phyloP scores from a whole-genome alignment of 495 filamentous ascomycete genomes.

The Bryoglossum gracile region DNA sequence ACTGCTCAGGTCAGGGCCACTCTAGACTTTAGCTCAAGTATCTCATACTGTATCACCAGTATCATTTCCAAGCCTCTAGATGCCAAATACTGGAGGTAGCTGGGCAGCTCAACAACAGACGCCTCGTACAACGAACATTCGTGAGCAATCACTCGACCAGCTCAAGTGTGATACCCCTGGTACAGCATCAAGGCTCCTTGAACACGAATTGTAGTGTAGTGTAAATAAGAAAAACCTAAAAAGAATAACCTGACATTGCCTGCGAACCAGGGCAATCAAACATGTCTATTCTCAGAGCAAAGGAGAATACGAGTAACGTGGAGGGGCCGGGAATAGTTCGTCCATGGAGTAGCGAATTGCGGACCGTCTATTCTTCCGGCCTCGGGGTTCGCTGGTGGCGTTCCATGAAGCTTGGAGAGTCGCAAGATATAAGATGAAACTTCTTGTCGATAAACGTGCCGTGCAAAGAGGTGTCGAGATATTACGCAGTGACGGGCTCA shows the following conservation, averaged over 20 bases:
- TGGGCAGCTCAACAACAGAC: too few relatives aligned
- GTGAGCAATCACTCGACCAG: too few relatives aligned
- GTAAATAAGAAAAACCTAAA: too few relatives aligned
- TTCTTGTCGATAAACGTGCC: slow-evolving; percentile 13
- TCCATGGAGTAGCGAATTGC: not conserved
- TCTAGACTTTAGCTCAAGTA: too few relatives aligned
- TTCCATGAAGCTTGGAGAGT: slow-evolving; percentile 21
- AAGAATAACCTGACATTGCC: too few relatives aligned
- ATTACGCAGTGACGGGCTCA: not conserved
- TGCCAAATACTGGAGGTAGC: too few relatives aligned
- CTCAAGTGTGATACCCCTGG: too few relatives aligned
- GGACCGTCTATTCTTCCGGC: slow-evolving; percentile 4
- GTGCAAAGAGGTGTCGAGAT: not conserved
- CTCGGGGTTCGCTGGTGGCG: slow-evolving; percentile 11
- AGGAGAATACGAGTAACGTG: not conserved
- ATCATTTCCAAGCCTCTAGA: too few relatives aligned
- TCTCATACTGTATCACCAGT: too few relatives aligned
- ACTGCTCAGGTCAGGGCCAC: not conserved
- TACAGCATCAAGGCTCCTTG: too few relatives aligned
- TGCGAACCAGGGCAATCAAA: not conserved
- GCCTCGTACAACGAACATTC: too few relatives aligned
- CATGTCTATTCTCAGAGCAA: not conserved
- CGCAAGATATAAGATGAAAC: slow-evolving; percentile 25
- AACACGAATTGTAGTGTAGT: too few relatives aligned
- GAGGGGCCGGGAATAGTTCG: not conserved